Evolutionary conservation across 2,329 filamentous ascomycete genomes (phyloP), one percentile per base, ranked within the genome.

Genomic region (Fusarium pseudocircinatum): DNA sequence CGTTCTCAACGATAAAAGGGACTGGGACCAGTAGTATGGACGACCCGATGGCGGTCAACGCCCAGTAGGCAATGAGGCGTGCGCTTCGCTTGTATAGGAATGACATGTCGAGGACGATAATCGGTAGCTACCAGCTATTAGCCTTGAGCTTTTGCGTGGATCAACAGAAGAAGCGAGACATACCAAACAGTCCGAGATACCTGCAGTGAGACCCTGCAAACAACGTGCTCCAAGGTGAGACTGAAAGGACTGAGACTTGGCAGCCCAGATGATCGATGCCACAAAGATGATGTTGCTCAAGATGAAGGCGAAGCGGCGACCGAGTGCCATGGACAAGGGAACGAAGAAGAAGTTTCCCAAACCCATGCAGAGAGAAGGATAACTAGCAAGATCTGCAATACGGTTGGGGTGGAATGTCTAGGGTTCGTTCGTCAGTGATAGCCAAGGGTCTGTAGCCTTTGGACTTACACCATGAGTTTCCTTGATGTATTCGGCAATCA

Each of bases 61-160:
- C 30, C 47, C 47, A 50, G 12, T 24, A 50, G 7, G 47, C 47
- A 13, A 14, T 34, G 30, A 50, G 47, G 6, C 47, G 12, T 10
- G 30, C 47, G 12, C 30, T 50, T 50, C 47, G 6, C 16, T 50
- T 34, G 24, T 34, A 34, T 16, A 50, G 47, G 30, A 50, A 50
- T 24, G 47, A 34, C 30, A 50, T 50, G 12, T 24, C 47, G n/a
- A 50, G 47, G 22, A 34, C 47, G 6, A 50, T 34, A 2, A 50
- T 50, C 4, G 30, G 30, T 24, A 50, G 22, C 47, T 50, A 16
- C 0, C 12, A 1, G 7, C 13, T 20, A 4, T 34, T 11, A 24
- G 46, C 3, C 13, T 32, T 4, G 4, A 16, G 44, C 6, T 1
- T 6, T 47, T 7, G 2, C 13, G 4, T 5, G 15, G 32, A 16